Evolutionary conservation across 495 filamentous ascomycete genomes (phyloP).

Genomic region (Penicillium riverlandense): DNA sequence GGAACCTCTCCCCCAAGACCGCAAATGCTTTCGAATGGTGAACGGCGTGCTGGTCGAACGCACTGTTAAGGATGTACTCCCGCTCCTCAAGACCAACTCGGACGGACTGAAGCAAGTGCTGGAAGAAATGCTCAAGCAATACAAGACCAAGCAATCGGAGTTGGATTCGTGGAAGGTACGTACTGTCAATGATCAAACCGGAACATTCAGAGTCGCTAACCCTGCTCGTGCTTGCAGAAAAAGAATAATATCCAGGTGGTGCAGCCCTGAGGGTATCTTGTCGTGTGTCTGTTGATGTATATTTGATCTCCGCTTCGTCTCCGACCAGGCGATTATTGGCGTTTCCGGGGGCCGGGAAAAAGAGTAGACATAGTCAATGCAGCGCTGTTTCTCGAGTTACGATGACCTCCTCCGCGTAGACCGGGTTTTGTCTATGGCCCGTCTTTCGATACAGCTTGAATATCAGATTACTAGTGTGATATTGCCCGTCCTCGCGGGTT

Average conservation of each 20-base stretch:
- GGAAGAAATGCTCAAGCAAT: conserved; percentile 92
- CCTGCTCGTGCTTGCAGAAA: conserved; percentile 52
- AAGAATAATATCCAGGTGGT: conserved; percentile 99
- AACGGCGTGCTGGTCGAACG: conserved; percentile 94
- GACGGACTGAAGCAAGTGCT: conserved; percentile 95
- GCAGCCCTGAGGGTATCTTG: conserved; percentile 48
- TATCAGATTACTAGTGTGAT: too few relatives aligned
- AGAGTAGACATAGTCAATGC: conserved; percentile 11
- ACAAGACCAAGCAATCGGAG: conserved; percentile 89
- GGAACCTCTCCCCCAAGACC: conserved; percentile 70
- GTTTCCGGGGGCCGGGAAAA: conserved; percentile 16
- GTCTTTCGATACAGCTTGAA: too few relatives aligned
- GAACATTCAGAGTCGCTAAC: conserved; percentile 12
- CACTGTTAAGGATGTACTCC: conserved; percentile 85
- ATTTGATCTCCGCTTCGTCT: conserved; percentile 5
- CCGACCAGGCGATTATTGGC: conserved; percentile 12
- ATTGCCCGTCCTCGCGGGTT: too few relatives aligned
- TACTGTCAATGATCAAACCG: conserved; percentile 3
- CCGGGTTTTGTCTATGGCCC: too few relatives aligned
- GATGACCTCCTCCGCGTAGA: too few relatives aligned
- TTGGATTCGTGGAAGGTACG: conserved; percentile 98
- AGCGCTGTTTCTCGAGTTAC: conserved; percentile 8
- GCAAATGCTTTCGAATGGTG: conserved; percentile 98
- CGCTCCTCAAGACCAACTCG: conserved; percentile 86
- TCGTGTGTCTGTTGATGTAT: conserved; percentile 1